Percentiles rank a stretch among this genome's conserved stretches.
These are phyloP conservation scores for Colletotrichum tamarilloi DNA, from an alignment of 2,329 filamentous ascomycete genomes.

Conservation along the genomic window DNA sequence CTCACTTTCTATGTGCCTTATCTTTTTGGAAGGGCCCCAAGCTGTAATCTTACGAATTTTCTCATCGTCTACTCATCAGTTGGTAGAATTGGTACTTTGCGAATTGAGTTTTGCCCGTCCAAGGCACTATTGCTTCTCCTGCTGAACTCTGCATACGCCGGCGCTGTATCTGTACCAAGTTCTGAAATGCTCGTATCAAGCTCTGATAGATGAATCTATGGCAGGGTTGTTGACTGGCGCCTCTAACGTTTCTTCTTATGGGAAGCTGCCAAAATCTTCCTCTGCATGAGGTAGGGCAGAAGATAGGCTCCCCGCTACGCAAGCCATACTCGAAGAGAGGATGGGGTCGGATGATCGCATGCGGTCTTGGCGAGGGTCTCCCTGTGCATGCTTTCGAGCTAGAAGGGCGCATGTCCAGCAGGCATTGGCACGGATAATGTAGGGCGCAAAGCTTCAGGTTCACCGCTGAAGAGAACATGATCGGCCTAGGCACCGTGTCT, in stretches of 20 bases:
- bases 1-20: not conserved
- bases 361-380: constrained; percentile 7
- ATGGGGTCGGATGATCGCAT: not conserved
- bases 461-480: not conserved
- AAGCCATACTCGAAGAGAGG: constrained; percentile 12
- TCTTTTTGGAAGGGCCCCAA: not conserved
- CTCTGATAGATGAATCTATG: not conserved
- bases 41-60: not conserved
- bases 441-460: not conserved
- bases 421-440: not conserved
- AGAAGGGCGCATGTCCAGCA: not conserved
- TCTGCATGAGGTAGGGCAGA: not conserved
- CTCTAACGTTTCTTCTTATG: not conserved
- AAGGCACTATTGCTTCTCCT: not conserved
- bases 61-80: not conserved
- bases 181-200: not conserved
- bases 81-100: not conserved
- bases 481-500: not conserved
- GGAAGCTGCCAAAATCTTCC: not conserved
- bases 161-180: not conserved
- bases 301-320: not conserved
- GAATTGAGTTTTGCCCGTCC: not conserved
- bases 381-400: constrained; percentile 26
- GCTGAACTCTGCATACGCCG: not conserved
- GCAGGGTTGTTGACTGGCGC: not conserved